These are phyloP conservation scores for Ustilago lituana DNA, from an alignment of 1,284 basidiomycete species.

Conservation along the genomic window DNA sequence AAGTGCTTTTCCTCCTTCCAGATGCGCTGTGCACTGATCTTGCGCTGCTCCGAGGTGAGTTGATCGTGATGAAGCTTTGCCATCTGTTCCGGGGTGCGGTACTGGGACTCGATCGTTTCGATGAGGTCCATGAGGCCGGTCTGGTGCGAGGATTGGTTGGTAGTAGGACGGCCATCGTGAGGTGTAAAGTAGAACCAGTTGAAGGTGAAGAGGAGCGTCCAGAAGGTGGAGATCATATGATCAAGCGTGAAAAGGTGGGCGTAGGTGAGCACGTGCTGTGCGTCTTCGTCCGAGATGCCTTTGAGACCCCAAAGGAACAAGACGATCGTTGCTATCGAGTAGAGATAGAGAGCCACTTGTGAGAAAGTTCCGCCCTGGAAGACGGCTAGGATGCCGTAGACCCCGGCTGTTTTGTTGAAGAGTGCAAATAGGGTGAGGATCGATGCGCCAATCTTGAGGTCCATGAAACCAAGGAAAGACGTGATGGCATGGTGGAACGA, in stretches of 20 bases:
- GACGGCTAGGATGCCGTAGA: slow-evolving; percentile 93
- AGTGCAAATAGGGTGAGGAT: slow-evolving; percentile 69
- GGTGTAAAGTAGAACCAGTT: slow-evolving; percentile 89
- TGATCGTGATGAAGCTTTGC: slow-evolving; percentile 60
- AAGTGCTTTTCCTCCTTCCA: slow-evolving; percentile 90
- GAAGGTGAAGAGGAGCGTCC: slow-evolving; percentile 88
- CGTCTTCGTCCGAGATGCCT: slow-evolving; percentile 75
- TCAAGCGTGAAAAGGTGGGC: slow-evolving; percentile 92
- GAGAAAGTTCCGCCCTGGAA: slow-evolving; percentile 86
- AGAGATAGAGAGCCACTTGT: slow-evolving; percentile 83
- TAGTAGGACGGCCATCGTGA: slow-evolving; percentile 75
- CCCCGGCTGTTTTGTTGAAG: slow-evolving; percentile 96
- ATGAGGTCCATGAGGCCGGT: slow-evolving; percentile 65
- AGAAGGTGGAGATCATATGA: slow-evolving; percentile 89
- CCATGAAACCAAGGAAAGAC: slow-evolving; percentile 64
- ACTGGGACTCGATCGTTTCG: slow-evolving; percentile 62
- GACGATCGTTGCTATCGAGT: slow-evolving; percentile 84
- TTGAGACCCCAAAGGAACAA: slow-evolving; percentile 87
- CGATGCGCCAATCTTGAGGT: slow-evolving; percentile 65
- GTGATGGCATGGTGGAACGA: slow-evolving; percentile 56
- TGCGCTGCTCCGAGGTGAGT: slow-evolving; percentile 67
- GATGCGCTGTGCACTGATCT: slow-evolving; percentile 68
- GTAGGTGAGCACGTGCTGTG: slow-evolving; percentile 79
- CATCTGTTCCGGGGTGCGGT: slow-evolving; percentile 58
- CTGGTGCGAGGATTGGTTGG: slow-evolving; percentile 58